Conservation (phyloP, 768 basidiomycete species). For the Lactarius indigo region DNA sequence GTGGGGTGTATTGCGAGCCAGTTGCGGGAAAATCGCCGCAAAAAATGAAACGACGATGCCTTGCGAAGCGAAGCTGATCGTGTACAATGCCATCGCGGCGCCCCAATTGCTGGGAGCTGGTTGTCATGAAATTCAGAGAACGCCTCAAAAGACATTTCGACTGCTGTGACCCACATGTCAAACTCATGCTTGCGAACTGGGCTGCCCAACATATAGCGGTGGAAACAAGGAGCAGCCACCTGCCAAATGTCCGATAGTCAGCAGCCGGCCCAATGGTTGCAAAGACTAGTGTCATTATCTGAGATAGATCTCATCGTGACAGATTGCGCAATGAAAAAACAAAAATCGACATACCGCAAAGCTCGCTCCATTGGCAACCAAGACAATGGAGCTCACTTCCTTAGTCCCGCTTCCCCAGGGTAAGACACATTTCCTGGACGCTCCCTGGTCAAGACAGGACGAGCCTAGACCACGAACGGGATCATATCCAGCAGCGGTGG, state of each 20-base stretch:
- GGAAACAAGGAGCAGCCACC: slow-evolving; percentile 65
- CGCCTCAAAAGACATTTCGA: not conserved
- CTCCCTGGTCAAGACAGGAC: slow-evolving; percentile 48
- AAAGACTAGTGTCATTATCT: slow-evolving; percentile 77
- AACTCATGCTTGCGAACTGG: slow-evolving; percentile 70
- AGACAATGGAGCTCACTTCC: slow-evolving; percentile 65
- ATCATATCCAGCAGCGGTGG: slow-evolving; percentile 67
- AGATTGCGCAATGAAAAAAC: not conserved
- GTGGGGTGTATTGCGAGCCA: slow-evolving; percentile 73
- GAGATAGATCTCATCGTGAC: not conserved
- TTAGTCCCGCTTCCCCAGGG: slow-evolving; percentile 73
- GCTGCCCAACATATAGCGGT: slow-evolving; percentile 77
- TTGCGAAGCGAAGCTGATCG: slow-evolving; percentile 75
- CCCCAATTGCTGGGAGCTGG: slow-evolving; percentile 66
- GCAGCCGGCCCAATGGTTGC: slow-evolving; percentile 68
- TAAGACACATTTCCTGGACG: slow-evolving; percentile 72
- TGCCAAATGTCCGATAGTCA: slow-evolving; percentile 72
- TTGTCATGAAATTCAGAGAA: not conserved
- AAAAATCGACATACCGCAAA: slow-evolving; percentile 52
- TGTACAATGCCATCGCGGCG: slow-evolving; percentile 74
- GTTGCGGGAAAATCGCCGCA: slow-evolving; percentile 71
- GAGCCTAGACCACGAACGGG: slow-evolving; percentile 64
- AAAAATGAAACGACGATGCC: slow-evolving; percentile 82
- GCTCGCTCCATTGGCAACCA: slow-evolving; percentile 71
- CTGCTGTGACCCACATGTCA: slow-evolving; percentile 50